phyloP scores from a whole-genome alignment of 805 yeast genomes.

The Saturnispora bothae region DNA sequence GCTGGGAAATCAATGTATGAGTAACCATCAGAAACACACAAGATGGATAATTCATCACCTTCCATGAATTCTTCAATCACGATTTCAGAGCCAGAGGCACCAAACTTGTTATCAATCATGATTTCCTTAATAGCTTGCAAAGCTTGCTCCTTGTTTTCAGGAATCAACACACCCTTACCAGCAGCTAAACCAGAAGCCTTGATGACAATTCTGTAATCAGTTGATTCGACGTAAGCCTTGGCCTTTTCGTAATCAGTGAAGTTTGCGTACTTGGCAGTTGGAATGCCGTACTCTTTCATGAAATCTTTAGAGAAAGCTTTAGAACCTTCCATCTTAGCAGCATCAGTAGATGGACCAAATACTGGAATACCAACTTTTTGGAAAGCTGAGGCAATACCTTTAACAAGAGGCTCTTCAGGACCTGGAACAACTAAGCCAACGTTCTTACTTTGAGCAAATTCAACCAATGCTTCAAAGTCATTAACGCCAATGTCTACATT shows the following conservation, averaged over 20 bases:
- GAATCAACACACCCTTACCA: slow-evolving; percentile 96
- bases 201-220: slow-evolving; percentile 72
- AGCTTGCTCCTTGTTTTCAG: slow-evolving; percentile 77
- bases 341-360: slow-evolving; percentile 88
- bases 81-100: slow-evolving; percentile 87
- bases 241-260: slow-evolving; percentile 75
- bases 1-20: slow-evolving; percentile 85
- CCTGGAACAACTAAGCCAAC: slow-evolving; percentile 85
- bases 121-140: slow-evolving; percentile 70
- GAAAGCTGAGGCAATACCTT: slow-evolving; percentile 73
- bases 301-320: slow-evolving; percentile 89
- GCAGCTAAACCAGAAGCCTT: slow-evolving; percentile 98
- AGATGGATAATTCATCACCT: slow-evolving; percentile 92
- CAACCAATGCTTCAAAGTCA: slow-evolving; percentile 61
- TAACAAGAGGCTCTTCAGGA: slow-evolving; percentile 98
- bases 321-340: slow-evolving; percentile 94
- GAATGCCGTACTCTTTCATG: slow-evolving; percentile 85
- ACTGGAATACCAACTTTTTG: slow-evolving; percentile 83
- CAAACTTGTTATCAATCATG: slow-evolving; percentile 85
- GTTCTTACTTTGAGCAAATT: slow-evolving; percentile 60
- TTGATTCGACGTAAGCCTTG: slow-evolving; percentile 49
- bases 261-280: slow-evolving; percentile 85
- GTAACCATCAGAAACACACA: slow-evolving; percentile 91
- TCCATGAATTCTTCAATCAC: slow-evolving; percentile 93
- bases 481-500: slow-evolving; percentile 61